Base-by-base conservation (phyloP, 2,329 filamentous ascomycete species). In the Trichoderma atroviride region DNA sequence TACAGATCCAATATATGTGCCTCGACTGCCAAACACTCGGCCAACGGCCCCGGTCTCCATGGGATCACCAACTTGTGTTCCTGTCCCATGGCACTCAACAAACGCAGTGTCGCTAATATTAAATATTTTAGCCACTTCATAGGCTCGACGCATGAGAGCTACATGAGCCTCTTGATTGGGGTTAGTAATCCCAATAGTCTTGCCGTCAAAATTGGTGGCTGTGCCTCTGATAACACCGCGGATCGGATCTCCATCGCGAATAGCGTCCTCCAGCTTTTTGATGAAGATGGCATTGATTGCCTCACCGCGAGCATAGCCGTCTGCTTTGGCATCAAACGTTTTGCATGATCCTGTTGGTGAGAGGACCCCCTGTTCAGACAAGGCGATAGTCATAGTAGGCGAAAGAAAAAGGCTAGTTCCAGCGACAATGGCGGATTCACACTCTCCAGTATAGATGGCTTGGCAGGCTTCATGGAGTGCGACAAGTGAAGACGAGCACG, bases 251-350 rank as follows among this genome's bases (percentile, higher is more conserved):
- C 81, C 81, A 59, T 85, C 84, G 3, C 77, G 75, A 5, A 87
- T 69, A 0, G 85, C 86, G 55, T 83, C 79, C 3, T 78, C 75
- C 0, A 87, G 74, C 0, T 74, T 77, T 75, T 87, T 87, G 0
- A 88, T 69, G 6, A 82, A 76, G 6, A 87, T 68, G 7, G 79
- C 76, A 2, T 75, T 81, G 16, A 83, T 73, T 5, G 82, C 86
- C 70, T 88, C 86, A 2, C 82, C 85, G 6, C 84, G 79, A 0
- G 78, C 83, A 68, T 86, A 88, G 0, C 86, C 86, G 65, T 85
- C 78, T 0, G 83, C 86, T 9, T 77, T 74, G 2, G 78, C 75
- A 53, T 84, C 83, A 69, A 83, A 85, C 1, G 77, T 76, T 60
- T 78, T 74, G 56, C 75, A 74, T 33, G 77, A 70, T 33, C 77